phyloP scores from a whole-genome alignment of 1,284 basidiomycete genomes.

The Papiliotrema nemorosa region DNA sequence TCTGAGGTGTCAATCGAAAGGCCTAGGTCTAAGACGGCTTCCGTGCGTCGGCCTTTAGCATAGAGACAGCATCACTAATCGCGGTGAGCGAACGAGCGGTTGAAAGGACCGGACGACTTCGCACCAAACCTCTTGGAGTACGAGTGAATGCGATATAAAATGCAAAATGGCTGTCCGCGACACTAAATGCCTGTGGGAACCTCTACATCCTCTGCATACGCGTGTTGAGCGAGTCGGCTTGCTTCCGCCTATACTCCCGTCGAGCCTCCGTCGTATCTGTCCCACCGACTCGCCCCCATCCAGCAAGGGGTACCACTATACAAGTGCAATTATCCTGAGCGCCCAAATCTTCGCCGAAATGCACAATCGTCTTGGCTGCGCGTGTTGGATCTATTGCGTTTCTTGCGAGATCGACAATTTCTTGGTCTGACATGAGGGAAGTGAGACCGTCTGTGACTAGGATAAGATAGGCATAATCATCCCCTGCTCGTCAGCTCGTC shows the following conservation, averaged over 20 bases:
- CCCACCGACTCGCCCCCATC: conserved; percentile 77
- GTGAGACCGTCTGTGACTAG: conserved; percentile 88
- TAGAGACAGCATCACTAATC: too few species aligned
- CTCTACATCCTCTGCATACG: conserved; percentile 50
- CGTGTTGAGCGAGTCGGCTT: conserved; percentile 56
- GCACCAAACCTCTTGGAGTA: too few species aligned
- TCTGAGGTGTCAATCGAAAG: too few species aligned
- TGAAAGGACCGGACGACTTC: too few species aligned
- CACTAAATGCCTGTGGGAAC: too few species aligned
- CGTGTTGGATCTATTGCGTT: conserved; percentile 66
- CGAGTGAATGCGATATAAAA: too few species aligned
- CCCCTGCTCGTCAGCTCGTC: conserved; percentile 53
- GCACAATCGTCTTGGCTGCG: conserved; percentile 77
- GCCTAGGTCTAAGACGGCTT: too few species aligned
- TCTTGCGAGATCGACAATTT: conserved; percentile 86
- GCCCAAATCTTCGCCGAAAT: conserved; percentile 85
- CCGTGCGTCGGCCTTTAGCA: too few species aligned
- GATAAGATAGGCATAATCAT: conserved; percentile 73
- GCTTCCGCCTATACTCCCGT: conserved; percentile 70
- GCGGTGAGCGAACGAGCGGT: too few species aligned
- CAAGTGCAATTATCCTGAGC: conserved; percentile 89
- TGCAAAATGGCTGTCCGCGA: too few species aligned
- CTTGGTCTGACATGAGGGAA: conserved; percentile 84
- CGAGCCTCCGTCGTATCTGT: conserved; percentile 73
- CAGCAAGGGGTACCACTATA: conserved; percentile 85